A percentile compares a stretch with the other conserved stretches of the same genome.
Evolutionary conservation across 306 rosid genomes (phyloP).

Genomic region (Cicer judaicum): DNA sequence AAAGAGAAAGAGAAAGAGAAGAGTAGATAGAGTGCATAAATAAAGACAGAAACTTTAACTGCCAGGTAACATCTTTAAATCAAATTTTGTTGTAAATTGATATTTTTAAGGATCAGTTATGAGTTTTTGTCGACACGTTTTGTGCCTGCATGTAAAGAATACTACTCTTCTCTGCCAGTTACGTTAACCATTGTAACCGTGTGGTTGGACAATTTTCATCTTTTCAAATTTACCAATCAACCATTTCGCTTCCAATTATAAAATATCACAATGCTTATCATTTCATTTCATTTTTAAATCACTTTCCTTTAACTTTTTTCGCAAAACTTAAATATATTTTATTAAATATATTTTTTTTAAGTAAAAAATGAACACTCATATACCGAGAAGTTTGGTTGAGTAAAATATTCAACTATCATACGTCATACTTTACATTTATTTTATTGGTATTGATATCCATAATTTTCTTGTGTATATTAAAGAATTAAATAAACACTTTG

Average conservation of each 20-base stretch:
- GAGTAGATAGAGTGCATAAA: slow-evolving; percentile 18
- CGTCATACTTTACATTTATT: no score
- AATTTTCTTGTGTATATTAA: no score
- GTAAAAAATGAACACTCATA: no score
- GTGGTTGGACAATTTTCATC: background rate
- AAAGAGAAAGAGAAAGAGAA: slow-evolving; percentile 17
- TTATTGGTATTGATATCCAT: no score
- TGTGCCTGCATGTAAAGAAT: slow-evolving; percentile 23
- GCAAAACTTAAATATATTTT: no score
- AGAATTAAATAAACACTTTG: no score
- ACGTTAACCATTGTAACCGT: slow-evolving; percentile 18
- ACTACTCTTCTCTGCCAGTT: background rate
- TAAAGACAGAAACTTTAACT: slow-evolving; percentile 42
- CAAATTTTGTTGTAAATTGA: slow-evolving; percentile 22
- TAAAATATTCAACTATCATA: no score
- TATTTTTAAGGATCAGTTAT: slow-evolving; percentile 15
- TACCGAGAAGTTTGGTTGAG: no score
- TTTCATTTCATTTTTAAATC: no score
- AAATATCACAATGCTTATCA: no score
- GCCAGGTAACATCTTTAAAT: slow-evolving; percentile 41
- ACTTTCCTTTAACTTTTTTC: no score
- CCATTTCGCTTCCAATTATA: background rate
- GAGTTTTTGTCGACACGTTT: slow-evolving; percentile 48
- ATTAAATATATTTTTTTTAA: no score
- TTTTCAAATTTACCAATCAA: background rate